phyloP scores from a whole-genome alignment of 2,329 filamentous ascomycete genomes.

The Fusarium marasasianum region DNA sequence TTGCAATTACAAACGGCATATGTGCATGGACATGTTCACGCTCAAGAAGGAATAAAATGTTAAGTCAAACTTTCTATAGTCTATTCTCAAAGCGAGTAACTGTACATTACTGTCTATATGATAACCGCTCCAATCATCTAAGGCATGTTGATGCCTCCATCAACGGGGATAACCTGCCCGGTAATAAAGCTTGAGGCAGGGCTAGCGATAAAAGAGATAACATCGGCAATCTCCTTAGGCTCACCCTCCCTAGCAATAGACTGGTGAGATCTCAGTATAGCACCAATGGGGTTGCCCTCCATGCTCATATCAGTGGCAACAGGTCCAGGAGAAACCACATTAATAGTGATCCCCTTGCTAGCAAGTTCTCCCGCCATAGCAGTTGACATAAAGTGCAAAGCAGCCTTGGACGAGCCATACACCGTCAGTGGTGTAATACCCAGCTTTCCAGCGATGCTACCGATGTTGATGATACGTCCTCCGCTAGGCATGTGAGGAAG shows the following conservation, averaged over 20 bases:
- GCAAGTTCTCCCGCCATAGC: constrained; percentile 7
- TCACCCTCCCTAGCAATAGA: constrained; percentile 6
- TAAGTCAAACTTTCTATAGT: background rate
- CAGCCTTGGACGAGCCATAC: constrained; percentile 49
- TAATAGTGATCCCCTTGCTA: constrained; percentile 6
- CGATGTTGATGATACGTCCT: constrained; percentile 49
- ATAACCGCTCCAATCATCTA: background rate
- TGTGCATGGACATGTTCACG: too few species aligned
- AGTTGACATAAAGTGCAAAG: constrained; percentile 10
- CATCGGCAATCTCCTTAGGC: background rate
- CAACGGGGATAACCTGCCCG: constrained; percentile 9
- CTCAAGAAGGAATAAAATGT: accelerated
- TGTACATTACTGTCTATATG: too few species aligned
- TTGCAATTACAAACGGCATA: accelerated
- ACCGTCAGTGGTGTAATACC: constrained; percentile 44
- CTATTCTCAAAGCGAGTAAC: background rate
- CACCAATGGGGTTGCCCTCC: constrained; percentile 1
- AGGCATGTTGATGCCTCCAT: constrained; percentile 9
- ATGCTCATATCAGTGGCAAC: constrained; percentile 7
- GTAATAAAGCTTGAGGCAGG: constrained; percentile 13
- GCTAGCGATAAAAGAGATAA: background rate
- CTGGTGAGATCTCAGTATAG: background rate
- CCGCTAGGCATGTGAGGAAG: constrained; percentile 43
- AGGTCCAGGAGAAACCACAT: constrained; percentile 1
- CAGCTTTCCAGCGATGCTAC: constrained; percentile 45